Evolutionary conservation across 257 asterid genomes (phyloP), one percentile per base, ranked within the genome.

Genomic region (Forsythia suspensa): DNA sequence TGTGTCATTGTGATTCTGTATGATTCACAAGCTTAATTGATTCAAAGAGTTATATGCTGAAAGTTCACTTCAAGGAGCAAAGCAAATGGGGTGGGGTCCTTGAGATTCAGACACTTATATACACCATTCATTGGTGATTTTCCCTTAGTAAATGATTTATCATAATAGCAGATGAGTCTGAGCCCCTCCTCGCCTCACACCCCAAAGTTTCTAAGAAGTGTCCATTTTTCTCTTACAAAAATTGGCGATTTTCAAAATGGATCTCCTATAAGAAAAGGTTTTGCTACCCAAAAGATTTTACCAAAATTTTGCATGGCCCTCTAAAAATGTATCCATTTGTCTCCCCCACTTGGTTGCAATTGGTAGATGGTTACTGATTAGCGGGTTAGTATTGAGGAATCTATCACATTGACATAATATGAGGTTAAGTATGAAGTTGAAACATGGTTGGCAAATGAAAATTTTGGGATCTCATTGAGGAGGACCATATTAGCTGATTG

Each of bases 1-100:
- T 37, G 11, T 68, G 24, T 83, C 66, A 72, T 65, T 39, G 4
- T 76, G 29, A 38, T 59, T 75, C 70, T 75, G 24, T 72, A 78
- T 46, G 74, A 51, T 29, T 55, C 70, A 21, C 40, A 24, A 63
- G 40, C 11, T 63, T 63, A 63, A 63, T 63, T 63, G 38, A 63
- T 2, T 63, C 16, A 3, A 16, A 21, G 16, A 63, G 70, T 63
- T 24, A 63, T 29, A 63, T 63, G 37, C 16, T 24, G 18, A 63
- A 63, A 63, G 38, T 63, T 55, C 38, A 61, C 38, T 21, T 20
- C 39, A 24, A 63, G 70, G 37, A 63, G 38, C 9, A 29, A 63
- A 29, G 70, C 8, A 4, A 24, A 63, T 11, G 8, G 6, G 37
- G 10, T 63, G 70, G 70, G 24, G 38, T 3, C n/a, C 16, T 63